These are phyloP conservation scores for Xylariaceae sp. DNA, from an alignment of 2,329 filamentous ascomycete genomes.

Conservation along the genomic window DNA sequence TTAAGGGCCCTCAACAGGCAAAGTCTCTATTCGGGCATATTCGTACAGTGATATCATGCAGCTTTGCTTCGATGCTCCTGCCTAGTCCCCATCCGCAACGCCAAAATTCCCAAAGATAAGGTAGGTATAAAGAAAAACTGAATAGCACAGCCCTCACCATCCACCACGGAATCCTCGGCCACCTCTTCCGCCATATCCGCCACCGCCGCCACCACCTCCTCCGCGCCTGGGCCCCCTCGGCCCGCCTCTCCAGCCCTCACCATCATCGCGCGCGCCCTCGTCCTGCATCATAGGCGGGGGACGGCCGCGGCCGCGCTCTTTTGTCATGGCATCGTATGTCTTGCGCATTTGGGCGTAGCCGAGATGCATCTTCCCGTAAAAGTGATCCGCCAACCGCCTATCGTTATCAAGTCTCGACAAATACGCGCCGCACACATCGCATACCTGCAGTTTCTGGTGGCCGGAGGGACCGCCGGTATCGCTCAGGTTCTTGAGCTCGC, in stretches of 20 bases:
- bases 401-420: slow-evolving; percentile 91
- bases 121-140: slow-evolving; percentile 17
- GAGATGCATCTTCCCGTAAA: slow-evolving; percentile 99
- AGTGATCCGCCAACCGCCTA: slow-evolving; percentile 87
- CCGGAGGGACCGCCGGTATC: slow-evolving; percentile 91
- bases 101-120: slow-evolving; percentile 23
- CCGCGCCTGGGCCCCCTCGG: slow-evolving; percentile 49
- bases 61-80: slow-evolving; percentile 13
- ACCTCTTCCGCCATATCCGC: slow-evolving; percentile 39
- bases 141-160: slow-evolving; percentile 22
- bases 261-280: slow-evolving; percentile 46
- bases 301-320: slow-evolving; percentile 70
- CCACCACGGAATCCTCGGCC: slow-evolving; percentile 42
- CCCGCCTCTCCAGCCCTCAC: slow-evolving; percentile 40
- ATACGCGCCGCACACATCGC: slow-evolving; percentile 96
- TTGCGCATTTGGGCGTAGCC: slow-evolving; percentile 98
- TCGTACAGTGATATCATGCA: slow-evolving; percentile 22
- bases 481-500: slow-evolving; percentile 81
- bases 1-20: slow-evolving; percentile 1
- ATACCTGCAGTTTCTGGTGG: slow-evolving; percentile 97
- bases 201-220: slow-evolving; percentile 46
- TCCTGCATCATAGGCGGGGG: slow-evolving; percentile 36
- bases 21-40: slow-evolving; percentile 12
- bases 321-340: slow-evolving; percentile 79
- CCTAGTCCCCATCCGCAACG: slow-evolving; percentile 15